Evolutionary conservation across 1,284 basidiomycete species (phyloP).

Genomic region (Laetiporus sulphureus): DNA sequence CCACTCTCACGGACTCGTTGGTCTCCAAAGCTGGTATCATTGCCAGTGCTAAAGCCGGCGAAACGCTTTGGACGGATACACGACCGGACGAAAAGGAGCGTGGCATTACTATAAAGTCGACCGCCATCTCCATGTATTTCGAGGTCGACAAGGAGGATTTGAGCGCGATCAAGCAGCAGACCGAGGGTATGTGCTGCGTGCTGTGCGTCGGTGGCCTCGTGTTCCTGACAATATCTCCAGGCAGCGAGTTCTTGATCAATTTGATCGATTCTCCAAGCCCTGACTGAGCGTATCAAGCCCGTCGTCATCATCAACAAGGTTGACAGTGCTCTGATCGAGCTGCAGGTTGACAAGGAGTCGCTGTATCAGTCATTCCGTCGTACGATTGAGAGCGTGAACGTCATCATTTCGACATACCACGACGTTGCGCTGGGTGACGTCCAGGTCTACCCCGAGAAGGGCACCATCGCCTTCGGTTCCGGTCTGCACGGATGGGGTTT

Average conservation of each 20-base stretch:
- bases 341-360: conserved; percentile 96
- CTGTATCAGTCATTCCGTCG: conserved; percentile 98
- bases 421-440: conserved; percentile 94
- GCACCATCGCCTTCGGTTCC: conserved; percentile 98
- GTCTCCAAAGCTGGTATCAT: conserved; percentile 99
- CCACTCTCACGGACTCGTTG: conserved; percentile 97
- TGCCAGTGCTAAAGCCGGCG: conserved; percentile 91
- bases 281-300: conserved; percentile 98
- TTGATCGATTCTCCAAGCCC: conserved; percentile 99
- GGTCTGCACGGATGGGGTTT: conserved; percentile 99
- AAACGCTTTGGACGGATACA: conserved; percentile 97
- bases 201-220: conserved; percentile 9
- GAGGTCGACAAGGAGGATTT: conserved; percentile 90
- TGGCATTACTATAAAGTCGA: conserved; percentile 99
- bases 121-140: conserved; percentile 99
- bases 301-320: conserved; percentile 99
- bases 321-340: conserved; percentile 98
- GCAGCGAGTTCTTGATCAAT: conserved; percentile 98
- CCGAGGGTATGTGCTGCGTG: conserved; percentile 53
- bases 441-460: conserved; percentile 98
- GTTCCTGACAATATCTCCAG: conserved; percentile 35
- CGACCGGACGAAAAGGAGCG: conserved; percentile 99
- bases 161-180: conserved; percentile 86
- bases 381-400: conserved; percentile 98
- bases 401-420: conserved; percentile 98